Percentiles rank a stretch among this genome's conserved stretches.
These are phyloP conservation scores for Paraphysoderma sedebokerense DNA, from an alignment of 371 early-diverging fungal genomes.

Conservation along the genomic window DNA sequence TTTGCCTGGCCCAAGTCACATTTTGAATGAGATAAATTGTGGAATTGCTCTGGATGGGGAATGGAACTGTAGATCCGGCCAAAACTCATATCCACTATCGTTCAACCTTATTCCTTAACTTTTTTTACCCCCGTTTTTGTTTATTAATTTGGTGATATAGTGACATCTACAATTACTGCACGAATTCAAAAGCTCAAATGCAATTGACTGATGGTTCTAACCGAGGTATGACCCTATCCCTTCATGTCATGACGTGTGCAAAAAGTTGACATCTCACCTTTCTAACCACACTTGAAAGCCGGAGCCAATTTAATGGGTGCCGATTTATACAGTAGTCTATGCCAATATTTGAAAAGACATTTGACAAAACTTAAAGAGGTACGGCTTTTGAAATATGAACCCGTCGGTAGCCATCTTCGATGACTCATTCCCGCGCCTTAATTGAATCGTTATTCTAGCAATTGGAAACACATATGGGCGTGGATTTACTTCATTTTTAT, in stretches of 20 bases:
- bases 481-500: conserved; percentile 67
- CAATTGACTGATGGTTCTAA: conserved; percentile 11
- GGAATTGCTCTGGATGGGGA: no score
- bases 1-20: no score
- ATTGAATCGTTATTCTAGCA: conserved; percentile 14
- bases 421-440: neutral
- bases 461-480: conserved; percentile 48
- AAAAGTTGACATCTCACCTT: neutral
- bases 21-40: no score
- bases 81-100: no score
- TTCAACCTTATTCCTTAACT: no score
- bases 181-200: no score
- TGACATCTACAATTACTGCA: conserved; percentile 72
- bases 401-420: neutral
- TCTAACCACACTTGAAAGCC: no score
- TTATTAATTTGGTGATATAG: conserved; percentile 16
- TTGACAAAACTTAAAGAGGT: conserved; percentile 28
- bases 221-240: conserved; percentile 9
- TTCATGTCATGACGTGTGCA: conserved; percentile 3
- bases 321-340: conserved; percentile 61
- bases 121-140: no score
- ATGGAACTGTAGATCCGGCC: no score
- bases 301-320: conserved; percentile 68
- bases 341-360: conserved; percentile 51
- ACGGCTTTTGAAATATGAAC: neutral